Conservation (phyloP, 2,329 filamentous ascomycete species). For the Davidsoniella australis region DNA sequence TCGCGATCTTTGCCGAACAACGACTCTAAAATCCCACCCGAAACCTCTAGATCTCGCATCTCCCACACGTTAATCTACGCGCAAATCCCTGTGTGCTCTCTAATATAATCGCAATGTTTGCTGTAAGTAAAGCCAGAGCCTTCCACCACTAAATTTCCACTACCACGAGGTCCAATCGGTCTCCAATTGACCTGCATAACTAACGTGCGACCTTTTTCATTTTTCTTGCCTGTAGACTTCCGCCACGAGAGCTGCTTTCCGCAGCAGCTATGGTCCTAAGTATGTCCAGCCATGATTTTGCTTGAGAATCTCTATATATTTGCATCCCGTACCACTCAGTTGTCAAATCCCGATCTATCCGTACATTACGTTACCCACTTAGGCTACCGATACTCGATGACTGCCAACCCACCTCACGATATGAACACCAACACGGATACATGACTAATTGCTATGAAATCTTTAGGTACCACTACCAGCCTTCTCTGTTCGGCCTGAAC, state of each 20-base stretch:
- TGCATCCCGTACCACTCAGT: not conserved
- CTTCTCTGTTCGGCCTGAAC: slow-evolving; percentile 37
- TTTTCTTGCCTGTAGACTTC: slow-evolving; percentile 3
- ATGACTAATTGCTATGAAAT: not conserved
- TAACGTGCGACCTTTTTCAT: not conserved
- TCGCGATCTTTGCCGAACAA: slow-evolving; percentile 12
- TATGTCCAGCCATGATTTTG: slow-evolving; percentile 23
- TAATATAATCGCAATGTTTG: slow-evolving; percentile 11
- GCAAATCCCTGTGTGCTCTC: not conserved
- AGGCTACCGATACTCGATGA: not conserved
- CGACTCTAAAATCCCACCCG: slow-evolving; percentile 1
- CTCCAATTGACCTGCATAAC: not conserved
- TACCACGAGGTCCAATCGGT: too few relatives aligned
- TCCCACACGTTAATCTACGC: slow-evolving; percentile 2
- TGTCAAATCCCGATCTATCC: not conserved
- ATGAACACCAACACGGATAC: not conserved
- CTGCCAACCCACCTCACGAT: not conserved
- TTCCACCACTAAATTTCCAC: not conserved
- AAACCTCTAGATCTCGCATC: not conserved
- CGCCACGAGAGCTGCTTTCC: slow-evolving; percentile 25
- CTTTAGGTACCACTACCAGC: slow-evolving; percentile 40
- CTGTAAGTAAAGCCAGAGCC: slow-evolving; percentile 4
- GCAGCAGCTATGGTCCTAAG: slow-evolving; percentile 50
- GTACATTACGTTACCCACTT: not conserved
- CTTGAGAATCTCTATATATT: not conserved